Base-by-base conservation (phyloP, 1,284 basidiomycete genomes). In the Anthracocystis walkeri region DNA sequence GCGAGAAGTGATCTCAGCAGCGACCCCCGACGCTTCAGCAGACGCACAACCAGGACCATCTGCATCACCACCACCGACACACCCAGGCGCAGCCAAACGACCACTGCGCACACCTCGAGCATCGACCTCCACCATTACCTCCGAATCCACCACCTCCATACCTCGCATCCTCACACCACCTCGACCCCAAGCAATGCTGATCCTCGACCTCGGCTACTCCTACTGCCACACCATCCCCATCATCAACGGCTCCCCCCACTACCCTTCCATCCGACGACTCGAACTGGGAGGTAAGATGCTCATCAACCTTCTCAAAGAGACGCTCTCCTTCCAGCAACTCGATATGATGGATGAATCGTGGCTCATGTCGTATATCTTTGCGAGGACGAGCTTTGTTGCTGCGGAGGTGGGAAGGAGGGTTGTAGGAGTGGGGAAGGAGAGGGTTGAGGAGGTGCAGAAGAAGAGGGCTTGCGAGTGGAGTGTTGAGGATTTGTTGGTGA, bases 281-380 rank as follows among this genome's bases (percentile, higher is more conserved):
- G 94, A 97, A 79, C 90, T 97, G 29, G 95, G 95, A 56, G 95
- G 95, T 55, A 97, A 97, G 86, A 88, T 97, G 14, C 86, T 98
- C 61, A 97, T 95, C 27, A 97, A 97, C 86, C 92, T 96, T 58
- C 89, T 98, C 38, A 97, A 97, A 82, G 93, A 95, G 83, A 89
- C 95, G 53, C 90, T 96, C 12, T 96, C 94, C 12, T 97, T 93
- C 85, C 90, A 94, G 33, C 95, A 98, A 82, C 96, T 93, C 92
- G 94, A 97, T 85, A 94, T 97, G 92, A 94, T 95, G 90, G 94
- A 97, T 83, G 92, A 97, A 86, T 94, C 93, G 0, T 90, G 92
- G 85, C 91, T 97, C 80, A 92, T 97, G 86, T 94, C 95, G 86
- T 89, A 92, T 73, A 91, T 95, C 79, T 95, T 96, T 84, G 93